Evolutionary conservation across 164 flowering plant genomes (phyloP).

Genomic region (Aristolochia contorta): DNA sequence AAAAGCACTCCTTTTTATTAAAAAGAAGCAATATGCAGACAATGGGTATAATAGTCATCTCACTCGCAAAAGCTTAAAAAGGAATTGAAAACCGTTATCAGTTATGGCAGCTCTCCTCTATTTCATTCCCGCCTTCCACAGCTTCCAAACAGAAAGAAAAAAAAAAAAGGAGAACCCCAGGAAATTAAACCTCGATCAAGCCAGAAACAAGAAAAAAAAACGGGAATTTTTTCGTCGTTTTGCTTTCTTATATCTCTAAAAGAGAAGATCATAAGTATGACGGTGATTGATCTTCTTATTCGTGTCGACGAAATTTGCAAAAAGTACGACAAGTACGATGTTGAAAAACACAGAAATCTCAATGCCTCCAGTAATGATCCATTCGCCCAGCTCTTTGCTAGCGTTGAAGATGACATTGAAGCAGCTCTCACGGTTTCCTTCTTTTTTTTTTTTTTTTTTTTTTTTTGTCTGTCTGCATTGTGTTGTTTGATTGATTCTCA

Average conservation of each 20-base stretch:
- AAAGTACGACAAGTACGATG: conserved; percentile 80
- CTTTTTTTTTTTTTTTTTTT: not conserved
- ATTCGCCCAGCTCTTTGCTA: conserved; percentile 69
- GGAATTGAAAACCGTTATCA: too few relatives aligned
- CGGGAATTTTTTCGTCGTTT: not conserved
- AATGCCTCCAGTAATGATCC: conserved; percentile 77
- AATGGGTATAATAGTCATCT: too few relatives aligned
- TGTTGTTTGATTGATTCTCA: not conserved
- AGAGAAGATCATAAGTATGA: conserved; percentile 27
- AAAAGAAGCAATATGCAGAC: too few relatives aligned
- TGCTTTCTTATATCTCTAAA: not conserved
- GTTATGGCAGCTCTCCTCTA: too few relatives aligned
- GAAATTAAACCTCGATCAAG: too few relatives aligned
- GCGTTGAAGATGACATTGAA: conserved; percentile 67
- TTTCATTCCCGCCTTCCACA: not conserved
- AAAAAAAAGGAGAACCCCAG: too few relatives aligned
- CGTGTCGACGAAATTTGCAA: conserved; percentile 80
- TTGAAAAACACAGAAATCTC: conserved; percentile 62
- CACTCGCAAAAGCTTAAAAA: too few relatives aligned
- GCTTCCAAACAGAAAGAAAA: not conserved
- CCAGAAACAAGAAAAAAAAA: not conserved
- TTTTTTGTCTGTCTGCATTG: not conserved
- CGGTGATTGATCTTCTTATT: conserved; percentile 71
- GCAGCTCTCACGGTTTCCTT: conserved; percentile 48
- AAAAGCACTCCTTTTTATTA: too few relatives aligned